These are phyloP conservation scores for Cytospora piceicola DNA, from an alignment of 2,329 filamentous ascomycete genomes.

Conservation along the genomic window DNA sequence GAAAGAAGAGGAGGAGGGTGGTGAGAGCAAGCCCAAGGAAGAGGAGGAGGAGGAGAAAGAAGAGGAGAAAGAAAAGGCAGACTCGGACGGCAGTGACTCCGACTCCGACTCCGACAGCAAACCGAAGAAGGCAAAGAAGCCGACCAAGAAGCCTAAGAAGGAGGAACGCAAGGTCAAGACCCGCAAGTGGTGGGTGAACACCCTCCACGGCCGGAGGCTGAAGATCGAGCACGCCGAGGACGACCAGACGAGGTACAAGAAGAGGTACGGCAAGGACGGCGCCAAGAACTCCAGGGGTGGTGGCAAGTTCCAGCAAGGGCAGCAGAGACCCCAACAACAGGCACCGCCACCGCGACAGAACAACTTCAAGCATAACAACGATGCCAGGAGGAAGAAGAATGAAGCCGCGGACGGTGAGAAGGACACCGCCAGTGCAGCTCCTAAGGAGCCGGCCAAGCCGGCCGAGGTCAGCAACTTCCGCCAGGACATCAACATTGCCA, in stretches of 20 bases:
- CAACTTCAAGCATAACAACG: constrained; percentile 79
- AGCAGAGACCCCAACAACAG: constrained; percentile 4
- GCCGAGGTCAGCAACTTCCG: constrained; percentile 43
- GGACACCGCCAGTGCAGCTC: constrained; percentile 11
- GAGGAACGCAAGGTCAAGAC: constrained; percentile 59
- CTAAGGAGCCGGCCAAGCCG: constrained; percentile 39
- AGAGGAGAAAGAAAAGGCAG: constrained; percentile 35
- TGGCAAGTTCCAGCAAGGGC: constrained; percentile 13
- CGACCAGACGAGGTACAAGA: constrained; percentile 85
- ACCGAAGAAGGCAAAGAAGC: constrained; percentile 27
- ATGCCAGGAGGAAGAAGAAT: constrained; percentile 85
- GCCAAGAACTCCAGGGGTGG: constrained; percentile 43
- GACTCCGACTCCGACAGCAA: constrained; percentile 2
- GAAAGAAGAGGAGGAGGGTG: constrained; percentile 48
- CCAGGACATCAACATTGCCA: constrained; percentile 56
- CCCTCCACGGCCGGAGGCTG: constrained; percentile 76
- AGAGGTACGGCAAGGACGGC: constrained; percentile 81
- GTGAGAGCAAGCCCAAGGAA: constrained; percentile 44
- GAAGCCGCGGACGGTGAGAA: constrained; percentile 72
- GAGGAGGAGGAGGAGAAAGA: constrained; percentile 41
- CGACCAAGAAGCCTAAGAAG: constrained; percentile 42
- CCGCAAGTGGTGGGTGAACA: constrained; percentile 83
- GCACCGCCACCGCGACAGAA: background rate
- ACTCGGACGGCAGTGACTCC: constrained; percentile 35
- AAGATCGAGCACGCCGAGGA: constrained; percentile 95